phyloP scores from a whole-genome alignment of 305 asterid species.

The Fraxinus platypoda region DNA sequence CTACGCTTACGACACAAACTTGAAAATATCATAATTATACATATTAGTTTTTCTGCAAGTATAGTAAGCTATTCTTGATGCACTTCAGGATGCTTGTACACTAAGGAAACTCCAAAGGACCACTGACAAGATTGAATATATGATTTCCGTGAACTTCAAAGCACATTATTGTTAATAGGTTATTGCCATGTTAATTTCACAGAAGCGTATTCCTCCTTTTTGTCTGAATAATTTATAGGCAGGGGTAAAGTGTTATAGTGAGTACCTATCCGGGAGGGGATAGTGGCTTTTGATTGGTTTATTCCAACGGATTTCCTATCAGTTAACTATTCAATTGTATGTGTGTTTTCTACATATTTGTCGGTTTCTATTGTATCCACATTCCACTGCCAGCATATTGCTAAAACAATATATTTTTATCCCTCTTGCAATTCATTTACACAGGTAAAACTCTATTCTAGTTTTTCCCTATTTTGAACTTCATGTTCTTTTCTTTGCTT shows the following conservation, averaged over 20 bases:
- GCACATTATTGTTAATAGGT: neutral
- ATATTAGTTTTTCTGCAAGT: neutral
- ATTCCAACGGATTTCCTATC: neutral
- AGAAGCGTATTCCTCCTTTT: neutral
- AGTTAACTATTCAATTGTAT: neutral
- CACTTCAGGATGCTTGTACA: neutral
- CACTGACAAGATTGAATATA: neutral
- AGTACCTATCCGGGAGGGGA: neutral
- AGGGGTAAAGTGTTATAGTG: neutral
- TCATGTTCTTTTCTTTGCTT: neutral
- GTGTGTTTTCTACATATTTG: neutral
- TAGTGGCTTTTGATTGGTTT: neutral
- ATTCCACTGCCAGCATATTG: neutral
- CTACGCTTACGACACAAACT: neutral
- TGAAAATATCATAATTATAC: neutral
- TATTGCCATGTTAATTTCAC: neutral
- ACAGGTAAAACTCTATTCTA: neutral
- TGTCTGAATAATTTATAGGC: neutral
- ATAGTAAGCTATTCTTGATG: neutral
- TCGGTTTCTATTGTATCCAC: neutral
- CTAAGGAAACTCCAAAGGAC: neutral
- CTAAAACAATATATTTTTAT: neutral
- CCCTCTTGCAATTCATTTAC: neutral
- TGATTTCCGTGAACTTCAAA: neutral
- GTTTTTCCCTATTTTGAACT: neutral